Percentiles rank a stretch among this genome's conserved stretches.
Conservation (phyloP, 441 rosid species). For the Erysimum cheiri region DNA sequence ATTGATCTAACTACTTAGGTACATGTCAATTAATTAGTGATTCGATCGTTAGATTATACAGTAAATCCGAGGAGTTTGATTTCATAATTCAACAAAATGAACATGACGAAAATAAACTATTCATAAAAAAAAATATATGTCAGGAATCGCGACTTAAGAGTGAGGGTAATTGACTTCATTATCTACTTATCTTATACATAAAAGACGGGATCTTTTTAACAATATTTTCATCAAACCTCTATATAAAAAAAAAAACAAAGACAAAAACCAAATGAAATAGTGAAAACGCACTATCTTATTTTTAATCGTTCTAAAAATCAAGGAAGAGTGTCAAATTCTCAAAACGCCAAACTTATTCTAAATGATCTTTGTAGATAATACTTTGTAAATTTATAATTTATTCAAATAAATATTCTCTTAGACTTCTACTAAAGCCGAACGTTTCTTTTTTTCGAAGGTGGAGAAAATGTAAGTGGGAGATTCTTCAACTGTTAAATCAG, state of each 20-base stretch:
- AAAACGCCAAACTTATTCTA: no score
- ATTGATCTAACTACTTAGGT: background rate
- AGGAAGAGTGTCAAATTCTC: no score
- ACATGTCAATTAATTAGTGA: background rate
- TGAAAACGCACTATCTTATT: no score
- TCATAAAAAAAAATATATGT: no score
- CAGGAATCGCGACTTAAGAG: no score
- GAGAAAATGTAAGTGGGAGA: constrained; percentile 3
- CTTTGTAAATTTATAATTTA: background rate
- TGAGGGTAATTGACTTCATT: background rate
- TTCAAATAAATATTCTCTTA: background rate
- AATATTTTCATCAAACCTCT: background rate
- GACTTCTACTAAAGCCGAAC: background rate
- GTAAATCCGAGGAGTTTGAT: background rate
- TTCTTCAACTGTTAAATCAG: constrained; percentile 4
- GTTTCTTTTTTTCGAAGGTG: constrained; percentile 24
- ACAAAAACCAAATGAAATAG: no score
- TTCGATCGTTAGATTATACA: background rate
- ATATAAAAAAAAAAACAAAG: no score
- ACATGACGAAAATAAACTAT: background rate
- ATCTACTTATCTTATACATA: background rate
- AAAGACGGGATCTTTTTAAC: background rate
- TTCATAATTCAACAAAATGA: background rate
- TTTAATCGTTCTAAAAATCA: no score
- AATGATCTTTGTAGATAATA: background rate